Base-by-base conservation (phyloP, 306 rosid species). In the Gillenia trifoliata region DNA sequence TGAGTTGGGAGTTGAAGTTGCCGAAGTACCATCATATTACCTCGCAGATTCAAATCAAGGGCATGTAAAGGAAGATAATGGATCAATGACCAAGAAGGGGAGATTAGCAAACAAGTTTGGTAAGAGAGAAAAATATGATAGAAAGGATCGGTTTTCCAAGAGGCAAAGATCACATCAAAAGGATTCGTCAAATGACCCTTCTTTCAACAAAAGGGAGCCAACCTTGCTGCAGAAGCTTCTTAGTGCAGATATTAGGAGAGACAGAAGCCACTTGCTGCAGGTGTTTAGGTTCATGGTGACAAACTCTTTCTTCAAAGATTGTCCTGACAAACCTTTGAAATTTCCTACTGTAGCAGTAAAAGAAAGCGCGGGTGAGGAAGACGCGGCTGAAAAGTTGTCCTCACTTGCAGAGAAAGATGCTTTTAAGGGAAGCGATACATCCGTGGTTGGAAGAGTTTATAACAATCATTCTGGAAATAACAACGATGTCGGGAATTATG, bases 1-100 rank as follows among this genome's bases (percentile, higher is more conserved):
- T 76, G 92, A 92, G 80, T 79, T 94, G 77, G 99, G 99, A 72
- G 61, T 94, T 75, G 96, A 92, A 94, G 98, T 94, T 68, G 96
- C 97, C 26, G 99, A 94, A 70, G 82, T 94, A 81, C 99, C 99
- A 57, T 64, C 93, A 16, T 36, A 79, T 77, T 92, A 82, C 86
- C 88, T 92, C 57, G 83, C 66, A 77, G 89, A 92, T 76, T 71
- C 78, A 11, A 75, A 71, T 65, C 75, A 70, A 73, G 84, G 77
- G 77, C 68, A 49, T 54, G 70, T 75, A 57, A 82, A 47, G 62
- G 85, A 68, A 76, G 89, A 68, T 38, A 78, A 78, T 63, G 77
- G 72, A 56, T 47, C 73, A 2, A n/a, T 68, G 30, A 64, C 13
- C 1, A 74, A 72, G 72, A 84, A 80, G 66, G 86, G 89, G 34